Evolutionary conservation across 2,329 filamentous ascomycete genomes (phyloP).

Genomic region (Passalora sequoiae): DNA sequence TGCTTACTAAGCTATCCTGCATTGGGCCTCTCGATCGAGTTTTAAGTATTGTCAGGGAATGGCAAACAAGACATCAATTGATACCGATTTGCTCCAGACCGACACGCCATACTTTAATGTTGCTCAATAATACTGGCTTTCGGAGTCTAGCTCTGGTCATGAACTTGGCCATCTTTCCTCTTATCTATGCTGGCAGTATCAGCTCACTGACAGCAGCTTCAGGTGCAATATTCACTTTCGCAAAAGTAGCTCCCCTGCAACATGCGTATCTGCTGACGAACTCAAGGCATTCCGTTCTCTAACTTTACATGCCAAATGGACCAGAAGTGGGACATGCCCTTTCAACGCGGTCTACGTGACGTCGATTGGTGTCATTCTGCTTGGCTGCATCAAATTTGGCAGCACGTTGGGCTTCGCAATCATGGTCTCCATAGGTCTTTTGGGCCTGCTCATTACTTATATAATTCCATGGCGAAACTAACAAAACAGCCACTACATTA

Average conservation of each 20-base stretch:
- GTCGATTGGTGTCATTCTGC: neutral
- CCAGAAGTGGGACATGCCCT: neutral
- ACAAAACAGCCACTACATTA: constrained; percentile 10
- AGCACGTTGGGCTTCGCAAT: neutral
- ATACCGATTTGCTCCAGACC: neutral
- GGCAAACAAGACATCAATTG: too few species aligned
- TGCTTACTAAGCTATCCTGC: constrained; percentile 3
- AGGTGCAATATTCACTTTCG: neutral
- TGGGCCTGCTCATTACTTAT: constrained; percentile 9
- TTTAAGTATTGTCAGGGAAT: neutral
- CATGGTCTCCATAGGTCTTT: neutral
- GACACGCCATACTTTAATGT: constrained; percentile 1
- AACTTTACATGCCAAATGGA: neutral
- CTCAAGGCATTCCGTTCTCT: neutral
- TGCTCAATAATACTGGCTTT: constrained; percentile 7
- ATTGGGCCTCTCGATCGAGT: constrained; percentile 4
- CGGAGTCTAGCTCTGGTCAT: neutral
- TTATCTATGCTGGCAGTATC: constrained; percentile 4
- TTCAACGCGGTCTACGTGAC: constrained; percentile 1
- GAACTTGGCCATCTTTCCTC: constrained; percentile 2
- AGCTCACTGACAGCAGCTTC: neutral
- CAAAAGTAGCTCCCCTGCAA: neutral
- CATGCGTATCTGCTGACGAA: neutral
- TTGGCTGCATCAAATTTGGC: constrained; percentile 3
- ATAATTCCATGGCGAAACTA: constrained; percentile 7